These are phyloP conservation scores for Phycomyces blakesleeanus DNA, from an alignment of 192 early-diverging fungal genomes.

Conservation along the genomic window DNA sequence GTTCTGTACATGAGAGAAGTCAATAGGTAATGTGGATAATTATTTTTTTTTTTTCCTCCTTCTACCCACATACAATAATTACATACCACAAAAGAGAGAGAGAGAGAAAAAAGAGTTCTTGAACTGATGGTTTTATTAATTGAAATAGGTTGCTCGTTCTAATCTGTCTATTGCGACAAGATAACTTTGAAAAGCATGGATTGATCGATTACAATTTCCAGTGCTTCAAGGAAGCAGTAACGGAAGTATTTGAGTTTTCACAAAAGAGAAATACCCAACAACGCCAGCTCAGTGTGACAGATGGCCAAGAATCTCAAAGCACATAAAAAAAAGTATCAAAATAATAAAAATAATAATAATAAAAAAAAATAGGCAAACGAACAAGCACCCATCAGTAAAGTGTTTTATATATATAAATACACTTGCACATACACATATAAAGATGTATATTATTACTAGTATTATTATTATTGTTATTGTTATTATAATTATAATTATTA, in stretches of 20 bases:
- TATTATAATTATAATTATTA: not conserved
- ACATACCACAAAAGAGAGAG: too few relatives aligned
- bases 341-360: too few relatives aligned
- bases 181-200: constrained; percentile 81
- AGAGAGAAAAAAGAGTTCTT: too few relatives aligned
- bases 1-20: constrained; percentile 75
- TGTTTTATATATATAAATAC: too few relatives aligned
- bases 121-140: not conserved
- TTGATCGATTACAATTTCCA: constrained; percentile 87
- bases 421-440: too few relatives aligned
- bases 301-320: constrained; percentile 1
- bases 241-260: constrained; percentile 70
- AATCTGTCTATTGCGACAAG: constrained; percentile 74
- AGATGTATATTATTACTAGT: too few relatives aligned
- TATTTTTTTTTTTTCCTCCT: not conserved
- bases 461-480: too few relatives aligned
- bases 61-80: not conserved
- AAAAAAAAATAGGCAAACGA: too few relatives aligned
- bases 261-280: constrained; percentile 30
- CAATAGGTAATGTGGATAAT: constrained; percentile 54
- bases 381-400: not conserved
- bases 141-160: constrained; percentile 58
- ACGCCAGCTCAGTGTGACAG: not conserved
- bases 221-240: constrained; percentile 74
- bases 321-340: not conserved